Conservation (phyloP, 148 eudicot species). For the Limonium bicolor region DNA sequence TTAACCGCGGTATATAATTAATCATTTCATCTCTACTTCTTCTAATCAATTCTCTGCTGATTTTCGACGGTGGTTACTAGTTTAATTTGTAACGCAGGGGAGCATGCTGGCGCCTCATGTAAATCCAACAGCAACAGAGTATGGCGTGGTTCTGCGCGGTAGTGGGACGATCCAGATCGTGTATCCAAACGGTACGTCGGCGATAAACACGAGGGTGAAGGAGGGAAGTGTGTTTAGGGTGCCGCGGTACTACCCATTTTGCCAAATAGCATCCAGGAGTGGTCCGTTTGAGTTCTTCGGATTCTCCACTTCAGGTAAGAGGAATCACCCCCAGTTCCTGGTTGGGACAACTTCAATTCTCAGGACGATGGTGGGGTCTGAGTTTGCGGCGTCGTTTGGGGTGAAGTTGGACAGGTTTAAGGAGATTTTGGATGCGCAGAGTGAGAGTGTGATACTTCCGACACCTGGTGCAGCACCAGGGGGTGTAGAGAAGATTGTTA, state of each 20-base stretch:
- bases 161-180: conserved; percentile 57
- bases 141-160: conserved; percentile 52
- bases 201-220: conserved; percentile 44
- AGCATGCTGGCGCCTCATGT: conserved; percentile 94
- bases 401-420: conserved; percentile 28
- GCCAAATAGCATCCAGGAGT: conserved; percentile 66
- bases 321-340: conserved; percentile 69
- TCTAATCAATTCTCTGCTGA: not conserved
- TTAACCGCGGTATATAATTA: conserved; percentile 54
- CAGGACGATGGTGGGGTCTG: conserved; percentile 45
- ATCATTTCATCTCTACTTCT: not conserved
- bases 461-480: conserved; percentile 37
- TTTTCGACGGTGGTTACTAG: not conserved
- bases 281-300: conserved; percentile 91
- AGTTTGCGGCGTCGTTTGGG: conserved; percentile 64
- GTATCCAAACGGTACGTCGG: conserved; percentile 66
- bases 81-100: conserved; percentile 44
- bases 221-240: conserved; percentile 78
- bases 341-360: conserved; percentile 49
- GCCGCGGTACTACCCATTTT: conserved; percentile 80
- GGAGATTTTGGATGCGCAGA: conserved; percentile 32
- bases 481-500: not conserved
- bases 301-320: conserved; percentile 53
- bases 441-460: conserved; percentile 42
- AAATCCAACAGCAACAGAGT: conserved; percentile 71